Percentiles rank a stretch among this genome's conserved stretches.
phyloP scores from a whole-genome alignment of 129 eudicot species.

The Artemisia tridentata region DNA sequence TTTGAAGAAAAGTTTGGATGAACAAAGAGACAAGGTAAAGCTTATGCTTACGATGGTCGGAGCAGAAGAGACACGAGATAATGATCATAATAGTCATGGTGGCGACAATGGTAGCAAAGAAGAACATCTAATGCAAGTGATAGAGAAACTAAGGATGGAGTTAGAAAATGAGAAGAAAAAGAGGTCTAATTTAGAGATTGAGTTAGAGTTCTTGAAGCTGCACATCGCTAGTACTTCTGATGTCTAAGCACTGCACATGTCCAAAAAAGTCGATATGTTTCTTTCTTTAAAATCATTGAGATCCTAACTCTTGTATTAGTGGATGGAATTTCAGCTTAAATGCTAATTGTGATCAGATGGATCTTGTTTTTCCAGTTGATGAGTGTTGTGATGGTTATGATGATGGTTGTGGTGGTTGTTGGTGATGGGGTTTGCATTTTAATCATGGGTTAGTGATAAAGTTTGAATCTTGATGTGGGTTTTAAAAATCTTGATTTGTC shows the following conservation, averaged over 20 bases:
- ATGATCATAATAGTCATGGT: background rate
- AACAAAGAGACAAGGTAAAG: conserved; percentile 52
- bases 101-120: conserved; percentile 34
- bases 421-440: too few relatives aligned
- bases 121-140: conserved; percentile 47
- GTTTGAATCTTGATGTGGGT: too few relatives aligned
- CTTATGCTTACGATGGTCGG: conserved; percentile 38
- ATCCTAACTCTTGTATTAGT: conserved; percentile 17
- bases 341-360: conserved; percentile 38
- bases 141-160: conserved; percentile 48
- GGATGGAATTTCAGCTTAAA: conserved; percentile 82
- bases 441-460: too few relatives aligned
- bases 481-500: too few relatives aligned
- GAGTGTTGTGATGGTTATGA: too few relatives aligned
- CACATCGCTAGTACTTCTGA: conserved; percentile 35
- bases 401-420: too few relatives aligned
- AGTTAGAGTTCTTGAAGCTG: conserved; percentile 58
- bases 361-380: conserved; percentile 53
- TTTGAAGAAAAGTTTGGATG: conserved; percentile 64
- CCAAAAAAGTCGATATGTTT: background rate
- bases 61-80: conserved; percentile 19
- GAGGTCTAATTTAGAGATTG: conserved; percentile 47
- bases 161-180: conserved; percentile 61
- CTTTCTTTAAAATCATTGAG: background rate
- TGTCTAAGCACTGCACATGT: background rate